Evolutionary conservation across 1,139 yeast species (phyloP).

Genomic region (Zygoascus hellenicus): DNA sequence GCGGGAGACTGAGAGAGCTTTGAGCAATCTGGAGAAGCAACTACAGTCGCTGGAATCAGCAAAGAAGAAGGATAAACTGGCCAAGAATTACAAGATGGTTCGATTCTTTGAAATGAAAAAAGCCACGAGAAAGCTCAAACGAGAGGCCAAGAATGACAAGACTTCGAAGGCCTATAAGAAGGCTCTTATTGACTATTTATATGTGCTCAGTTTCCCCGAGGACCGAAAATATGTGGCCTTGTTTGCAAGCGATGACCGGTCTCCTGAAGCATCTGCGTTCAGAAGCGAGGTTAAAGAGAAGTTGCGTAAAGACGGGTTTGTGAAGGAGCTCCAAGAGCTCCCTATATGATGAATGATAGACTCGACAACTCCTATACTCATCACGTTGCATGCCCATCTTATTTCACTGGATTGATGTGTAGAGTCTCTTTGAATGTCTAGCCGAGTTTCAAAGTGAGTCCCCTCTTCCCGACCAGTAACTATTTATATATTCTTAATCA

Average conservation of each 20-base stretch:
- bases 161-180: conserved; percentile 42
- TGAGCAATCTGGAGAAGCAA: conserved; percentile 66
- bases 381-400: too few species aligned
- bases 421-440: neutral
- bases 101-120: conserved; percentile 88
- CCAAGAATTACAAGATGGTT: conserved; percentile 90
- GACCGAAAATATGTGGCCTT: conserved; percentile 76
- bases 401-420: too few species aligned
- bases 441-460: neutral
- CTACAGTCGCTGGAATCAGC: conserved; percentile 49
- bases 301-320: conserved; percentile 19
- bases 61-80: conserved; percentile 50
- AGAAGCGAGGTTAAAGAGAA: conserved; percentile 20
- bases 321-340: too few species aligned
- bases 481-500: conserved; percentile 8
- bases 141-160: conserved; percentile 40
- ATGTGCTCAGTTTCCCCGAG: conserved; percentile 72
- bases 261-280: conserved; percentile 23
- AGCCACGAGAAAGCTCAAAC: conserved; percentile 69
- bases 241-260: conserved; percentile 37
- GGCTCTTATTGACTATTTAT: conserved; percentile 67
- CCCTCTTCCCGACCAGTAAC: neutral
- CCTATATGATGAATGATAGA: too few species aligned
- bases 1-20: conserved; percentile 79
- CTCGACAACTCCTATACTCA: too few species aligned